Base-by-base conservation (phyloP, 768 basidiomycete species). In the Naganishia vishniacii region DNA sequence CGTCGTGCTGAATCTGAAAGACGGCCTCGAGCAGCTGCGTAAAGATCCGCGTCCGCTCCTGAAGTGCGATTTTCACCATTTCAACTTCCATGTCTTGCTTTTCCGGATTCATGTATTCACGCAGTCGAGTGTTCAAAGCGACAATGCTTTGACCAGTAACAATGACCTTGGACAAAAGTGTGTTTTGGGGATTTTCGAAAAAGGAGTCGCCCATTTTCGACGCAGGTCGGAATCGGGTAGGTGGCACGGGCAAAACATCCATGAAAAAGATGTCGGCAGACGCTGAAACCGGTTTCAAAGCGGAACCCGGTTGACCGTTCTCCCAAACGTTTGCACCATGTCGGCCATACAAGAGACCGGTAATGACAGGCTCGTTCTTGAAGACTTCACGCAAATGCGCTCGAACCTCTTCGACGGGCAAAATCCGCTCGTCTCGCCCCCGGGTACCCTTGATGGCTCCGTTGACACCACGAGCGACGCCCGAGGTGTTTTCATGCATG, bases 101-200 rank as follows among this genome's bases (percentile, higher is more conserved):
- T 23, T 70, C 66, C 9, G 48, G 16, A 26, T 32, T 40, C 20
- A 32, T 42, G 15, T 47, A 47, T 41, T 67, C 53, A 29, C 64
- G 65, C 20, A 95, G 78, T 45, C 83, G 83, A 41, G 81, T 73
- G 73, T 87, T 93, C 37, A 88, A 77, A 71, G 92, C 88, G 37
- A 71, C 69, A 37, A 79, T 74, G 26, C 84, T 83, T 72, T 89
- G 89, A 2, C 87, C 86, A 0, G 91, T 91, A 25, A 82, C 82
- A 37, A 99, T 80, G 37, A 95, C 84, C 71, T 82, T 86, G 26
- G 88, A 80, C 32, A 99, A 81, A 23, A 94, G 83, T 70, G 91
- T 88, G 75, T 99, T 99, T 70, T 98, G 94, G 0, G 91, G 85
- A 78, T 97, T 92, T 74, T 99, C 95, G 77, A 98, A 97, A 0